Percentiles rank a stretch among this genome's conserved stretches.
Conservation (phyloP, 1,139 yeast species). For the Casaregolazyma suthepensis region DNA sequence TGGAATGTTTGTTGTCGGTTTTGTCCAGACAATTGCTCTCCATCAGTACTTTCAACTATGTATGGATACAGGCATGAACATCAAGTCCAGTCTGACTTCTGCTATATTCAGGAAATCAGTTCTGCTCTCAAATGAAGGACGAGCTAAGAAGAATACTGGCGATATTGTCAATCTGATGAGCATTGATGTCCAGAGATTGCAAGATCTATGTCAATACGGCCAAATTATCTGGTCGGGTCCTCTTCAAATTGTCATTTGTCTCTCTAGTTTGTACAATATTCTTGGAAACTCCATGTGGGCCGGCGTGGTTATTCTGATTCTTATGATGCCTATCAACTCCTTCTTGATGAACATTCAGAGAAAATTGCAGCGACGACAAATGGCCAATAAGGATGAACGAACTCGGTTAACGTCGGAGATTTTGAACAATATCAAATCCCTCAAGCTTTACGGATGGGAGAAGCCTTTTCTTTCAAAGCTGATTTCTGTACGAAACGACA, state of each 20-base stretch:
- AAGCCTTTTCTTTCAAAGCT: constrained; percentile 69
- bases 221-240: constrained; percentile 96
- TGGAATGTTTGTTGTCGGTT: constrained; percentile 77
- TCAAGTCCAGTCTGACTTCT: constrained; percentile 73
- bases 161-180: constrained; percentile 97
- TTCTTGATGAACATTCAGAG: constrained; percentile 68
- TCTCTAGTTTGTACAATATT: constrained; percentile 64
- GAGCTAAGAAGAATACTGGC: constrained; percentile 79
- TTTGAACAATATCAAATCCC: constrained; percentile 81
- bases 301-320: constrained; percentile 76
- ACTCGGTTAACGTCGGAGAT: constrained; percentile 78
- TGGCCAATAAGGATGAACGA: constrained; percentile 63
- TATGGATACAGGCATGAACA: constrained; percentile 85
- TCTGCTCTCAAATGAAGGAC: constrained; percentile 76
- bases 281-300: constrained; percentile 96
- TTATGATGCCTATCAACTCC: constrained; percentile 84
- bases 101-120: constrained; percentile 77
- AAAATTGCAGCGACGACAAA: constrained; percentile 66
- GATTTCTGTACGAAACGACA: constrained; percentile 77
- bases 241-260: constrained; percentile 78
- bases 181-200: constrained; percentile 91
- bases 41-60: constrained; percentile 92
- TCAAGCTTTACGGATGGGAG: constrained; percentile 96
- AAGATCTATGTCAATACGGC: constrained; percentile 80
- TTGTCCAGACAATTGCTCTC: constrained; percentile 73